Base-by-base conservation (phyloP, 2,329 filamentous ascomycete species). In the Chaetomium strumarium region DNA sequence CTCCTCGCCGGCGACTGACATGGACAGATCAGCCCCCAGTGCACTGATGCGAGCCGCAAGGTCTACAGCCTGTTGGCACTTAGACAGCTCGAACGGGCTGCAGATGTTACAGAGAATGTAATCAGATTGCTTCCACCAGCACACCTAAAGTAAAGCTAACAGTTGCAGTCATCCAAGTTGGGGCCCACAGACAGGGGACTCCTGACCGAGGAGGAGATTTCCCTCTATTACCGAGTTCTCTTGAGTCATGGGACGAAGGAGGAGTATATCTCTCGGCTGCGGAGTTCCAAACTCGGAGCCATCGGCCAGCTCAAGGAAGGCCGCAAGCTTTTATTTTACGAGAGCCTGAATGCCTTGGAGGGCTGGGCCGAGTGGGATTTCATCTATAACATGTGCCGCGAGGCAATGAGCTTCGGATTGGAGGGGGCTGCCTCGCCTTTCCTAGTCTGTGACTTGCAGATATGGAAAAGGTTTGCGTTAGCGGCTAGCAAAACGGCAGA, bases 51-150 rank as follows among this genome's bases (percentile, higher is more conserved):
- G 16, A 80, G 79, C 63, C 73, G 69, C 52, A 75, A 74, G 53
- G 66, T 82, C 0, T 81, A 80, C 50, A 70, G 72, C 12, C 75
- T 73, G 58, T 65, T 82, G 14, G 72, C 76, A 0, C 62, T 74
- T 16, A 77, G 76, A 62, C 76, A 78, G 59, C 72, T 78, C 1
- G 73, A 79, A 53, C 70, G 74, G 45, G 76, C 75, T 3, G 75
- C 75, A 1, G 72, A 75, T 38, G 53, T 69, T 1, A 62, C 74
- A 0, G 74, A 75, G 58, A 68, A 72, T 62, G 74, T 74, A 67
- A 31, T 7, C 16, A 17, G 6, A 6, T n/a, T 5, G 29, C 24
- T n/a, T 2, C 10, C 8, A 3, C 34, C 30, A 24, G 34, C 3
- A 9, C 7, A 10, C 48, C 53, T 5, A 10, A 34, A 10, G 33